Evolutionary conservation across 352 stramenopile genomes (phyloP).

Genomic region (Phytophthora fragariaefolia): DNA sequence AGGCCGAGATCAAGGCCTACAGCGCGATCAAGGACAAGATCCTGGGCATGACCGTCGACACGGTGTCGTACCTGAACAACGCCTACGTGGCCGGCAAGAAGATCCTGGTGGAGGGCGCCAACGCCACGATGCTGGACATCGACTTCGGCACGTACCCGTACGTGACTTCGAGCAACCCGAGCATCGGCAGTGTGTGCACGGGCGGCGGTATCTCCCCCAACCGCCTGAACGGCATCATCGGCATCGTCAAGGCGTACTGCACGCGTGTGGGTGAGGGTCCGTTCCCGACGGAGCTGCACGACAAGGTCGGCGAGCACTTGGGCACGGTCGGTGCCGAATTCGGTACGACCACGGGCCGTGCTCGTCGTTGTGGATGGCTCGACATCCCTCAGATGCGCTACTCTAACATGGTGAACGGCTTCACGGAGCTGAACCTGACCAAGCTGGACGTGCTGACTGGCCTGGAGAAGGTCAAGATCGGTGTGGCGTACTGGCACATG

Average conservation of each 20-base stretch:
- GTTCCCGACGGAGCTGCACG: constrained; percentile 98
- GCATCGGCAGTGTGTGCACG: constrained; percentile 97
- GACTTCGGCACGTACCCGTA: constrained; percentile 99
- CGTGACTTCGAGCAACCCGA: constrained; percentile 99
- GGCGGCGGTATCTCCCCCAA: constrained; percentile 95
- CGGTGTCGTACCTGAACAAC: constrained; percentile 97
- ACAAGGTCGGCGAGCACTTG: constrained; percentile 93
- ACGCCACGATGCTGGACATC: constrained; percentile 99
- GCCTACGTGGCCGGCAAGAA: constrained; percentile 95
- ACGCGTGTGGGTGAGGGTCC: constrained; percentile 98
- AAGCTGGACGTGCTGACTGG: constrained; percentile 99
- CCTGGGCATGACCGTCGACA: constrained; percentile 94
- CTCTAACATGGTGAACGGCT: constrained; percentile 95
- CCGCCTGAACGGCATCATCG: constrained; percentile 94
- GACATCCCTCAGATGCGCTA: constrained; percentile 97
- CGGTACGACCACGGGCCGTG: constrained; percentile 97
- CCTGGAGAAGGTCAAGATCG: constrained; percentile 96
- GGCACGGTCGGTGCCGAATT: constrained; percentile 95
- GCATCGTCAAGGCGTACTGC: constrained; percentile 99
- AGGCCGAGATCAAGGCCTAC: constrained; percentile 90
- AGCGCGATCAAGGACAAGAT: constrained; percentile 84
- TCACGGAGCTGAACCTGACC: constrained; percentile 98
- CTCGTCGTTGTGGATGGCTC: constrained; percentile 98
- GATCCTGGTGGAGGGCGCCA: constrained; percentile 98
- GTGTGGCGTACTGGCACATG: constrained; percentile 95